phyloP scores from a whole-genome alignment of 345 rosid genomes.

The Bruguiera parviflora region DNA sequence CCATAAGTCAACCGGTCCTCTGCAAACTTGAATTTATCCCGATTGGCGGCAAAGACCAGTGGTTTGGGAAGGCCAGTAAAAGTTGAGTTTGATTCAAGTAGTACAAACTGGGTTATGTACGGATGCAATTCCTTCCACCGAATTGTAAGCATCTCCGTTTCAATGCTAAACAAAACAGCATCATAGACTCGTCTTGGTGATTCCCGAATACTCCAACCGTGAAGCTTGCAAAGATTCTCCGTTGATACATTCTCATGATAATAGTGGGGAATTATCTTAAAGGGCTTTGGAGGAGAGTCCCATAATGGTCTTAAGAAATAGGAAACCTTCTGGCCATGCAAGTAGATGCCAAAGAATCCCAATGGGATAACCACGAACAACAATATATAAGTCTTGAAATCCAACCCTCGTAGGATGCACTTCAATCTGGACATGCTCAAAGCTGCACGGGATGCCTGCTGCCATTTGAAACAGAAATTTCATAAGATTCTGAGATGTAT shows the following conservation, averaged over 20 bases:
- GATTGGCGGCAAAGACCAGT: slow-evolving; percentile 50
- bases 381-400: slow-evolving; percentile 37
- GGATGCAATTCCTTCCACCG: slow-evolving; percentile 92
- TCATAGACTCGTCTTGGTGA: slow-evolving; percentile 83
- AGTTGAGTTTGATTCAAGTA: slow-evolving; percentile 91
- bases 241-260: slow-evolving; percentile 65
- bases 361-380: slow-evolving; percentile 45
- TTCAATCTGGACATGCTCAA: slow-evolving; percentile 49
- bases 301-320: slow-evolving; percentile 70
- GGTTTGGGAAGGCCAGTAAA: slow-evolving; percentile 72
- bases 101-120: slow-evolving; percentile 69
- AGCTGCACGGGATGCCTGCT: slow-evolving; percentile 43
- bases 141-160: slow-evolving; percentile 67
- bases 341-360: slow-evolving; percentile 39
- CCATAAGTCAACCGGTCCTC: slow-evolving; percentile 82
- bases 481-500: slow-evolving; percentile 11
- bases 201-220: slow-evolving; percentile 83
- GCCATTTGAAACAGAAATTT: slow-evolving; percentile 18
- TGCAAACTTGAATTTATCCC: slow-evolving; percentile 56
- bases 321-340: slow-evolving; percentile 62
- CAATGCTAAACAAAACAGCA: slow-evolving; percentile 82
- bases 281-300: slow-evolving; percentile 66
- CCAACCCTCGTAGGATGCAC: slow-evolving; percentile 52
- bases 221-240: slow-evolving; percentile 74
- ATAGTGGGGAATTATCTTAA: slow-evolving; percentile 61